Base-by-base conservation (phyloP, 768 basidiomycete genomes). In the Amanita fuliginea region DNA sequence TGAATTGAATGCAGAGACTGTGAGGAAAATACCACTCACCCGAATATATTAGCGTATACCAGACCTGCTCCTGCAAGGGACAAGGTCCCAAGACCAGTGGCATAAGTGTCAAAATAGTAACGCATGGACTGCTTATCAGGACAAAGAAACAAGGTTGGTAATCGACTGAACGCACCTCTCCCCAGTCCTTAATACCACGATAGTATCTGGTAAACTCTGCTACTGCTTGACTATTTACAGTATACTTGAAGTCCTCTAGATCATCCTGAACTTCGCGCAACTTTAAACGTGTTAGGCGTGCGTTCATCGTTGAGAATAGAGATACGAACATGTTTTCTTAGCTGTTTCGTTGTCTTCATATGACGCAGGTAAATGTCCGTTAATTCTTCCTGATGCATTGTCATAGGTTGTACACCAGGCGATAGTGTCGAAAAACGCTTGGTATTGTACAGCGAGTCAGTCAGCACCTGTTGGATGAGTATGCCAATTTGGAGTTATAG, bases 11-110 rank as follows among this genome's bases (percentile, higher is more conserved):
- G 22, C 21, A 41, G 19, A 32, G 32, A 33, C 34, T 16, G 46
- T 7, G 35, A 33, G 7, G 34, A 34, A 6, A 32, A n/a, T 10
- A 21, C 1, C 14, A 33, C 55, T n/a, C 45, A 60, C 60, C 60
- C 49, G 43, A 60, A 62, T 19, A 62, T 53, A 4, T 60, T 54
- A n/a, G 59, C 53, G 30, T 62, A 62, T 1, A 55, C 60, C 47
- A 61, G 50, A 19, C 60, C 56, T 10, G 58, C 56, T 16, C 60
- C 60, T 26, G 57, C 48, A 16, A 56, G 55, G 19, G 58, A 59
- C 13, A 59, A 28, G 13, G 51, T 52, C 22, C 55, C 52, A 22
- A 59, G 51, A 18, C 51, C 19, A 32, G 19, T 57, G 13, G 53
- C 49, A 19, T 32, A 43, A 18, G 13, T 30, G 18, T 19, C 21